Percentiles rank a stretch among this genome's conserved stretches.
These are phyloP conservation scores for Erythrobasidium yunnanense DNA, from an alignment of 768 basidiomycete genomes.

Conservation along the genomic window DNA sequence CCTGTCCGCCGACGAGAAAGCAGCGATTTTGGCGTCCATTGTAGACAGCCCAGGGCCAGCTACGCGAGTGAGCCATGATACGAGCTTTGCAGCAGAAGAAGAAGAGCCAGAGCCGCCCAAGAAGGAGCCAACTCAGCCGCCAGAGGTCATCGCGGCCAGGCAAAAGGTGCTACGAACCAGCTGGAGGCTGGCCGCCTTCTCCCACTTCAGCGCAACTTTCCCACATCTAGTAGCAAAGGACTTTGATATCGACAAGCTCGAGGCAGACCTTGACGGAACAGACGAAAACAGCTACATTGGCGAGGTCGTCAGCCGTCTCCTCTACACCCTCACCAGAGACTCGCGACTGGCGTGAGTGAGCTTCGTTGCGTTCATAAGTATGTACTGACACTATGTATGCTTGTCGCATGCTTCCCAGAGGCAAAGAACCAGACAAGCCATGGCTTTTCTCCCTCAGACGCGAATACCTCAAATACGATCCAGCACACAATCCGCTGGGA, in stretches of 20 bases:
- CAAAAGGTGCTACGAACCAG: conserved; percentile 10
- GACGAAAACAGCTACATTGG: conserved; percentile 11
- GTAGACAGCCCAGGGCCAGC: not conserved
- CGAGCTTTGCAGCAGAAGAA: not conserved
- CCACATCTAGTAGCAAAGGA: conserved; percentile 21
- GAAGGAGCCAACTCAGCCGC: not conserved
- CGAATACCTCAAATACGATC: conserved; percentile 12
- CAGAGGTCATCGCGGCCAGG: not conserved
- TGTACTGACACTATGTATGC: not conserved
- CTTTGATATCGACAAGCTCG: conserved; percentile 22
- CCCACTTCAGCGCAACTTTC: conserved; percentile 10
- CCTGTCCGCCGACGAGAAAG: not conserved
- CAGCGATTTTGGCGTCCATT: conserved; percentile 1
- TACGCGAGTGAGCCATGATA: not conserved
- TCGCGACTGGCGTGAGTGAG: conserved; percentile 16
- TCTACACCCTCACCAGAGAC: conserved; percentile 20
- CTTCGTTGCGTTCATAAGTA: not conserved
- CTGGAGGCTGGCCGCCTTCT: conserved; percentile 24
- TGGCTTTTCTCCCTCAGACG: conserved; percentile 21
- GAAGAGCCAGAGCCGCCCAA: not conserved
- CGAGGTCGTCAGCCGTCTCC: conserved; percentile 14
- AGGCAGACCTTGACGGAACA: conserved; percentile 21
- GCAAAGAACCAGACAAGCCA: conserved; percentile 16
- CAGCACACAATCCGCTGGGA: conserved; percentile 17
- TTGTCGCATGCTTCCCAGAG: conserved; percentile 1